A percentile compares a stretch with the other conserved stretches of the same genome.
These are phyloP conservation scores for Talaromyces sp. DNA, from an alignment of 2,329 filamentous ascomycete species.

Conservation along the genomic window DNA sequence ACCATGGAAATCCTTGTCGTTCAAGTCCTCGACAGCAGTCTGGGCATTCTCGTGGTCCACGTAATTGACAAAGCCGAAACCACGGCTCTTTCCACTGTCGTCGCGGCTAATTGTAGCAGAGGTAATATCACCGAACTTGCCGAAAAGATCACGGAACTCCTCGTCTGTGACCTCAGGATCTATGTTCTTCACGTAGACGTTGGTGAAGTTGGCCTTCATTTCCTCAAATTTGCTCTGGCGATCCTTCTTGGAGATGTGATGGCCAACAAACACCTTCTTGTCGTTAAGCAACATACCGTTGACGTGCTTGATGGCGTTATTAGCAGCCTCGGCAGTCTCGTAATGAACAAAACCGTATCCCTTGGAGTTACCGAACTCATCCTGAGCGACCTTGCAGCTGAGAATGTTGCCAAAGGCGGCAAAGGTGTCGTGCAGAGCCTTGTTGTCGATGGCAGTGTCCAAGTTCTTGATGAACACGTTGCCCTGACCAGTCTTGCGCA, in stretches of 20 bases:
- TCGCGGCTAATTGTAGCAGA: constrained; percentile 92
- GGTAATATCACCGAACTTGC: constrained; percentile 88
- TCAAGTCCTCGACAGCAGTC: constrained; percentile 84
- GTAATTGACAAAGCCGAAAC: constrained; percentile 96
- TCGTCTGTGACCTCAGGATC: constrained; percentile 79
- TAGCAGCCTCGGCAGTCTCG: constrained; percentile 96
- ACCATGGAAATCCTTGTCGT: constrained; percentile 85
- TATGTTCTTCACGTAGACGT: constrained; percentile 99
- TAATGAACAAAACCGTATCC: constrained; percentile 99
- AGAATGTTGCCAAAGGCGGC: constrained; percentile 98
- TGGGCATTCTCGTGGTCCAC: constrained; percentile 82
- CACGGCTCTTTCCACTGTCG: constrained; percentile 84
- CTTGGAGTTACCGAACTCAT: constrained; percentile 95
- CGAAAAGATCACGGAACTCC: constrained; percentile 89
- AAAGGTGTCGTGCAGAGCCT: constrained; percentile 99
- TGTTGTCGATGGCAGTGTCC: constrained; percentile 98
- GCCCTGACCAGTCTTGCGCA: constrained; percentile 98
- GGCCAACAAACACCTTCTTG: constrained; percentile 99
- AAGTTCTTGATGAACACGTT: constrained; percentile 99
- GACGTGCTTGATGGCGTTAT: constrained; percentile 97
- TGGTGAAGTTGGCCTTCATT: constrained; percentile 99
- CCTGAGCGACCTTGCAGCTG: constrained; percentile 98
- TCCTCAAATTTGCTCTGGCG: constrained; percentile 99
- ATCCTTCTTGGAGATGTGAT: constrained; percentile 99
- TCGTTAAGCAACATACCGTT: constrained; percentile 99